Evolutionary conservation across 768 basidiomycete species (phyloP).

Genomic region (Tylopilus plumbeoviolaceoides): DNA sequence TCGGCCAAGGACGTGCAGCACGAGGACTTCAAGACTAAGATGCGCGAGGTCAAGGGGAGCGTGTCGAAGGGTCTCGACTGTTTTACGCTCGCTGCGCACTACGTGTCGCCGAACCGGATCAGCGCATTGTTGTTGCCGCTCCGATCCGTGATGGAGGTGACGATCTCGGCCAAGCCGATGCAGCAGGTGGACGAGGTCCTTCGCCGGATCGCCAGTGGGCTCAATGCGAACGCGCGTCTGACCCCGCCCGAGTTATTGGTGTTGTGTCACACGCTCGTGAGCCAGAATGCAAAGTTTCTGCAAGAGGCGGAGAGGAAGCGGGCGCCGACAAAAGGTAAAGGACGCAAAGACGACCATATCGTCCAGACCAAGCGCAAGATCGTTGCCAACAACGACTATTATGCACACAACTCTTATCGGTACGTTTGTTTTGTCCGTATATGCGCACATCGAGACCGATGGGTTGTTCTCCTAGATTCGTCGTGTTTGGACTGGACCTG

Average conservation of each 20-base stretch:
- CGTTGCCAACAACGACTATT: constrained; percentile 58
- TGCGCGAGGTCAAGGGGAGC: constrained; percentile 85
- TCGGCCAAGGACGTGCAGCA: constrained; percentile 84
- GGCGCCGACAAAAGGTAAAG: constrained; percentile 29
- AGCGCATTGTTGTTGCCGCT: constrained; percentile 74
- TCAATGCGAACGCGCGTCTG: constrained; percentile 79
- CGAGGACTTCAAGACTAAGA: constrained; percentile 92
- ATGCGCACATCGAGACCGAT: neutral
- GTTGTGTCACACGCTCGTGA: constrained; percentile 86
- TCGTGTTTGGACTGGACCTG: constrained; percentile 88
- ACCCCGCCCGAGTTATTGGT: constrained; percentile 66
- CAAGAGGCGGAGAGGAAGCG: constrained; percentile 47
- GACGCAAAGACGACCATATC: constrained; percentile 50
- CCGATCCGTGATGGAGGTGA: constrained; percentile 81
- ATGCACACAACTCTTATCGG: constrained; percentile 85
- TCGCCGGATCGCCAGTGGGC: constrained; percentile 73
- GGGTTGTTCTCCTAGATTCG: constrained; percentile 50
- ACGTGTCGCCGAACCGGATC: constrained; percentile 73
- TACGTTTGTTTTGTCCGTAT: constrained; percentile 28
- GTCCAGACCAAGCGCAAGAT: constrained; percentile 76
- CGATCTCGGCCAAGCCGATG: constrained; percentile 76
- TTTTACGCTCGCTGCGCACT: constrained; percentile 75
- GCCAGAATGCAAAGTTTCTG: constrained; percentile 85
- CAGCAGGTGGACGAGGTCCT: constrained; percentile 85
- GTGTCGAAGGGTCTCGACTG: constrained; percentile 83